A percentile compares a stretch with the other conserved stretches of the same genome.
phyloP scores from a whole-genome alignment of 78 protist genomes.

The Cavenderia fasciculata region DNA sequence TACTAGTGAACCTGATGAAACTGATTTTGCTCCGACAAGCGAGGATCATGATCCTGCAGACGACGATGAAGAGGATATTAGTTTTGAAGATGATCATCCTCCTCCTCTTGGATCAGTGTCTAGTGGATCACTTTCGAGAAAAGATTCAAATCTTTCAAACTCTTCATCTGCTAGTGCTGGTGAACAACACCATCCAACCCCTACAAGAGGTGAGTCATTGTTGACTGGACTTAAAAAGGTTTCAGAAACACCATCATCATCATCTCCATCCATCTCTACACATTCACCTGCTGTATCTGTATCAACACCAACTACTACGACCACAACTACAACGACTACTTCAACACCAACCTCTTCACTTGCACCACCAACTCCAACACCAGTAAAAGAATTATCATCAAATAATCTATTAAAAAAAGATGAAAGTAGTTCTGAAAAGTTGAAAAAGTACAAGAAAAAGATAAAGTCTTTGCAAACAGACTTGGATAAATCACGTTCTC shows the following conservation, averaged over 20 bases:
- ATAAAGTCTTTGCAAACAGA: conserved; percentile 8
- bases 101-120: not conserved
- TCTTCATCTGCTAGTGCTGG: not conserved
- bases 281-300: not conserved
- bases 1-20: conserved; percentile 77
- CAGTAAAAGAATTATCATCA: too few relatives aligned
- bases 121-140: not conserved
- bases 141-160: not conserved
- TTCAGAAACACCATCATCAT: too few relatives aligned
- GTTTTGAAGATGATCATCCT: conserved; percentile 53
- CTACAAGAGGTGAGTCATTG: too few relatives aligned
- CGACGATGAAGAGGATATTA: conserved; percentile 54
- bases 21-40: conserved; percentile 33
- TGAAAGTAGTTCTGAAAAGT: conserved; percentile 10
- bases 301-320: not conserved
- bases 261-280: not conserved
- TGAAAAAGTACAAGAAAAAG: conserved; percentile 59
- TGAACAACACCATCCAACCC: not conserved
- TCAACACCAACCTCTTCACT: conserved; percentile 1
- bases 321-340: conserved; percentile 6
- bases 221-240: too few relatives aligned
- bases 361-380: not conserved
- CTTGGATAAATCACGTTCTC: conserved; percentile 25
- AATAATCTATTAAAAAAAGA: too few relatives aligned
- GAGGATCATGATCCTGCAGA: conserved; percentile 42